Percentiles rank a stretch among this genome's conserved stretches.
These are phyloP conservation scores for Colletotrichum cuscutae DNA, from an alignment of 2,329 filamentous ascomycete genomes.

Conservation along the genomic window DNA sequence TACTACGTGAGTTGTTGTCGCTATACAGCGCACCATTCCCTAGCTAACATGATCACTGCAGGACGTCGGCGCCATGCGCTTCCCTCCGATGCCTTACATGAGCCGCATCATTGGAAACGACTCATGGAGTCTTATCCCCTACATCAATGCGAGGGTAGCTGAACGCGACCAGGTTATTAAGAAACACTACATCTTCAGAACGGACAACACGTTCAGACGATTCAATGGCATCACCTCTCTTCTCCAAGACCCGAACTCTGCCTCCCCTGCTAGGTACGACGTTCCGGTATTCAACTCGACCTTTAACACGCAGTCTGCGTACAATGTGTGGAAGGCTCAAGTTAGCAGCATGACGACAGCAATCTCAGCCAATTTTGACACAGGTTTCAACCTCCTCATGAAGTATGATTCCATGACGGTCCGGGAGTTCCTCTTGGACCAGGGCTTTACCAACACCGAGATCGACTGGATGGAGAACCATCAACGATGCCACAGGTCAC, in stretches of 20 bases:
- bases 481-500: constrained; percentile 39
- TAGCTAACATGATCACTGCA: constrained; percentile 24
- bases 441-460: constrained; percentile 42
- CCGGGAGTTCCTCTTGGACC: constrained; percentile 37
- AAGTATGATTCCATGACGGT: constrained; percentile 37
- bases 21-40: background rate
- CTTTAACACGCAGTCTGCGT: constrained; percentile 30
- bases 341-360: constrained; percentile 25
- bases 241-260: constrained; percentile 16
- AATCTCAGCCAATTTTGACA: constrained; percentile 33
- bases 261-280: constrained; percentile 26
- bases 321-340: constrained; percentile 20
- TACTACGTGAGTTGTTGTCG: constrained; percentile 41
- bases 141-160: constrained; percentile 35
- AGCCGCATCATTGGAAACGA: constrained; percentile 37
- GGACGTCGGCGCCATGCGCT: constrained; percentile 54
- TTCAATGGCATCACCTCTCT: constrained; percentile 35
- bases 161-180: constrained; percentile 32
- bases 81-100: constrained; percentile 47
- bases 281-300: constrained; percentile 33
- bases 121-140: constrained; percentile 38
- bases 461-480: constrained; percentile 43
- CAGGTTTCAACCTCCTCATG: constrained; percentile 38
- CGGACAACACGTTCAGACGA: constrained; percentile 37
- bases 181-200: constrained; percentile 37